Evolutionary conservation across 495 filamentous ascomycete genomes (phyloP), one percentile per base, ranked within the genome.

Genomic region (Lindgomyces ingoldianus): DNA sequence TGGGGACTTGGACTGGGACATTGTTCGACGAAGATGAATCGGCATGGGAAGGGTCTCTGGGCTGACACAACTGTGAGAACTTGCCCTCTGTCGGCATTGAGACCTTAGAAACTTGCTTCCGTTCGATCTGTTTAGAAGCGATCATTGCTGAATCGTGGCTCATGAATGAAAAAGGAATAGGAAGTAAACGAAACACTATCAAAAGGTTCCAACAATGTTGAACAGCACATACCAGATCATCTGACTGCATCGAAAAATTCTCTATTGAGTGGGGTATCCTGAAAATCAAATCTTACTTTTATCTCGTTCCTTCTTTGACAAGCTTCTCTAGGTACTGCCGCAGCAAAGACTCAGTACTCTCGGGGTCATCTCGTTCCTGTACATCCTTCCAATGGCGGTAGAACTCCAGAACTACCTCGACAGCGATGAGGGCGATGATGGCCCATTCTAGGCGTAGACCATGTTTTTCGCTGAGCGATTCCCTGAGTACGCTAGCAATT

Each of bases 381-480:
- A 77, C 67, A 60, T 85, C 86, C 66, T 81, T 83, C 81, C 80
- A 91, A 11, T 87, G 69, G 48, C 83, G 75, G 62, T 83, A 68
- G 22, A 89, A 78, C 63, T 88, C 88, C 68, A 91, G 89, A 45
- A 81, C 78, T 19, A 97, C 92, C 76, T 98, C 94, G 41, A 98
- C 88, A 0, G 89, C 84, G 75, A 98, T 98, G 59, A 98, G 81
- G 6, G 88, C 82, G 70, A 98, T 98, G 69, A 98, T 97, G 72
- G 95, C 92, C 92, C 91, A 96, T 77, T 98, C 94, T n/a, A 98
- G 76, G 42, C 89, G 78, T 14, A 92, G 84, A 10, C 89, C 87
- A 74, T 97, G 90, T 64, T 86, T 89, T 78, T 98, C 93, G 73
- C 92, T 96, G 62, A 95, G 79, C 70, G 89, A 87, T 73, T 96